A percentile compares a stretch with the other conserved stretches of the same genome.
phyloP scores from a whole-genome alignment of 768 basidiomycete species.

The Tricholoma saponaceum region DNA sequence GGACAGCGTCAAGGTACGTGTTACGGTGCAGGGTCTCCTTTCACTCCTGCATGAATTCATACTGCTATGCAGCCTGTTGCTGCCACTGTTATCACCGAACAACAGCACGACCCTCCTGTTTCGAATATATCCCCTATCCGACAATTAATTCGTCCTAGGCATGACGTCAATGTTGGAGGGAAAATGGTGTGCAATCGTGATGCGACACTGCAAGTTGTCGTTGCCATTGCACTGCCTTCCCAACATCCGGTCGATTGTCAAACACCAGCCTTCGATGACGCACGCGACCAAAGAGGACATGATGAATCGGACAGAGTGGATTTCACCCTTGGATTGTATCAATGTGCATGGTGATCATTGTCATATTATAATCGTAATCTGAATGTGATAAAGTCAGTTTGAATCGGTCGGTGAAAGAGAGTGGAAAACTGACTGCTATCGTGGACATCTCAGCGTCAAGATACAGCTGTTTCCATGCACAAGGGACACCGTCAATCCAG shows the following conservation, averaged over 20 bases:
- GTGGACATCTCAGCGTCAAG: constrained; percentile 39
- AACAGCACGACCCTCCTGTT: not conserved
- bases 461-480: constrained; percentile 38
- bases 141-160: not conserved
- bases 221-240: constrained; percentile 16
- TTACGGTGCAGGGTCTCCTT: not conserved
- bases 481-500: constrained; percentile 42
- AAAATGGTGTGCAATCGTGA: not conserved
- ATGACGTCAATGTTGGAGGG: not conserved
- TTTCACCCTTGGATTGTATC: constrained; percentile 32
- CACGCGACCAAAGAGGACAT: constrained; percentile 2
- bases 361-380: not conserved
- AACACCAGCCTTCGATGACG: not conserved
- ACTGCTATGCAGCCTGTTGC: constrained; percentile 13
- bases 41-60: not conserved
- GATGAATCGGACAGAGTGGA: constrained; percentile 17
- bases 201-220: constrained; percentile 7
- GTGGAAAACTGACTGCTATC: not conserved
- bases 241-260: constrained; percentile 2
- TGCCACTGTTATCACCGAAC: constrained; percentile 5
- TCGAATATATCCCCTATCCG: not conserved
- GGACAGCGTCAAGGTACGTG: constrained; percentile 39
- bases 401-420: not conserved
- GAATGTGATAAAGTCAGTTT: not conserved
- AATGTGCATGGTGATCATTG: constrained; percentile 21